phyloP scores from a whole-genome alignment of 2,329 filamentous ascomycete species.

The Paraphoma sp. region DNA sequence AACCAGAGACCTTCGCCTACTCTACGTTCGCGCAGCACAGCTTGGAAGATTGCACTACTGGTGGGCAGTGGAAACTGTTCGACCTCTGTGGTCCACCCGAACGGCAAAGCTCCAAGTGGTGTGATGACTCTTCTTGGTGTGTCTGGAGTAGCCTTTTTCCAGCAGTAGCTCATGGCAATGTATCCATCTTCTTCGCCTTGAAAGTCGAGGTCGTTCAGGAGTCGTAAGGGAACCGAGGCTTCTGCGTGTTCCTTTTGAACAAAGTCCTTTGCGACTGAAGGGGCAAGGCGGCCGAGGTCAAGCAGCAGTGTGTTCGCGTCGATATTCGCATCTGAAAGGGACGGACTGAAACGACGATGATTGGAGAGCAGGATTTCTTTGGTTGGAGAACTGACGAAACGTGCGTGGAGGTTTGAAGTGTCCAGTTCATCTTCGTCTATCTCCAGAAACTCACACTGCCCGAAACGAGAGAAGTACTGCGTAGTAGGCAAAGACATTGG shows the following conservation, averaged over 20 bases:
- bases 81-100: slow-evolving; percentile 42
- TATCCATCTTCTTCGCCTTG: slow-evolving; percentile 46
- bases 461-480: slow-evolving; percentile 24
- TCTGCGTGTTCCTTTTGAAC: slow-evolving; percentile 27
- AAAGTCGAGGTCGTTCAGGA: slow-evolving; percentile 46
- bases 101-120: slow-evolving; percentile 37
- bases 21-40: slow-evolving; percentile 48
- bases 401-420: slow-evolving; percentile 32
- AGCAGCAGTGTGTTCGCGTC: slow-evolving; percentile 32
- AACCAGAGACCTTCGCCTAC: slow-evolving; percentile 53
- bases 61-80: slow-evolving; percentile 50
- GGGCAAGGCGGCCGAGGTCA: slow-evolving; percentile 34
- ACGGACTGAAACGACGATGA: slow-evolving; percentile 11
- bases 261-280: slow-evolving; percentile 41
- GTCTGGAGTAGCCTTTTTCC: slow-evolving; percentile 40
- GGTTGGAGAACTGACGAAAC: slow-evolving; percentile 26
- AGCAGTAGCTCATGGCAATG: slow-evolving; percentile 54
- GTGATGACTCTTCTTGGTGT: slow-evolving; percentile 30
- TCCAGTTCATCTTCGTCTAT: slow-evolving; percentile 41
- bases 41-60: slow-evolving; percentile 49
- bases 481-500: slow-evolving; percentile 21
- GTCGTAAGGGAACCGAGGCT: slow-evolving; percentile 42
- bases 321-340: slow-evolving; percentile 12
- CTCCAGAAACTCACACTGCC: slow-evolving; percentile 37
- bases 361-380: slow-evolving; percentile 24